Percentiles rank a stretch among this genome's conserved stretches.
Conservation (phyloP, 805 yeast genomes). For the Dipodascus albidus region DNA sequence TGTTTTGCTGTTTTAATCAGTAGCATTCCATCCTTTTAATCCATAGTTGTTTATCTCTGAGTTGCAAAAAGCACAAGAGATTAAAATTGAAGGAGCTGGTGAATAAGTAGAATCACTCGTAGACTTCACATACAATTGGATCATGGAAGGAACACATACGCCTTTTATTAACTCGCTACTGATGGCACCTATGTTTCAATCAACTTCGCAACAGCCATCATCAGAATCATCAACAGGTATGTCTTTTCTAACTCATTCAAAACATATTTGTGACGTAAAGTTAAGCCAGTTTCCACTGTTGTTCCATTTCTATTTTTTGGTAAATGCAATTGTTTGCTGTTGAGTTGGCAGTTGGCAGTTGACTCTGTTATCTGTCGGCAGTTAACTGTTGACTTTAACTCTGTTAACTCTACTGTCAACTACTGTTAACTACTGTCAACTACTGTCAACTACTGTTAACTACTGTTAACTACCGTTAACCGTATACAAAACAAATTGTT, state of each 20-base stretch:
- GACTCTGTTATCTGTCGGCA: too few relatives aligned
- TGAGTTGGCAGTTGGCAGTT: background rate
- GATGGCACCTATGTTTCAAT: background rate
- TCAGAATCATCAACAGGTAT: background rate
- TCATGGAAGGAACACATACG: background rate
- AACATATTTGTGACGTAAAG: background rate
- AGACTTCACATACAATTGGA: background rate
- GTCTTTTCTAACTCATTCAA: background rate
- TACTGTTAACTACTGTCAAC: too few relatives aligned
- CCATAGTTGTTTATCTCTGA: too few relatives aligned
- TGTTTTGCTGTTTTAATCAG: too few relatives aligned
- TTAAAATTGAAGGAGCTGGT: too few relatives aligned
- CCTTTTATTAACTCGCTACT: background rate
- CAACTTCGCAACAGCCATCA: background rate
- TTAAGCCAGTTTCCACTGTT: background rate
- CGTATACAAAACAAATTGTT: too few relatives aligned
- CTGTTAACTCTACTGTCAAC: too few relatives aligned
- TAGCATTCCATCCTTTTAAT: too few relatives aligned
- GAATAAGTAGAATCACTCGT: background rate
- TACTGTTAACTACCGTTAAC: too few relatives aligned
- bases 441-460: too few relatives aligned
- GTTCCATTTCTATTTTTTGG: background rate
- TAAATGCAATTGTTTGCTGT: background rate
- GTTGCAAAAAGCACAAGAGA: too few relatives aligned
- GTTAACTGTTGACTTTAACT: too few relatives aligned